Percentiles rank a stretch among this genome's conserved stretches.
These are phyloP conservation scores for Talaromyces sp. DNA, from an alignment of 2,329 filamentous ascomycete species.

Conservation along the genomic window DNA sequence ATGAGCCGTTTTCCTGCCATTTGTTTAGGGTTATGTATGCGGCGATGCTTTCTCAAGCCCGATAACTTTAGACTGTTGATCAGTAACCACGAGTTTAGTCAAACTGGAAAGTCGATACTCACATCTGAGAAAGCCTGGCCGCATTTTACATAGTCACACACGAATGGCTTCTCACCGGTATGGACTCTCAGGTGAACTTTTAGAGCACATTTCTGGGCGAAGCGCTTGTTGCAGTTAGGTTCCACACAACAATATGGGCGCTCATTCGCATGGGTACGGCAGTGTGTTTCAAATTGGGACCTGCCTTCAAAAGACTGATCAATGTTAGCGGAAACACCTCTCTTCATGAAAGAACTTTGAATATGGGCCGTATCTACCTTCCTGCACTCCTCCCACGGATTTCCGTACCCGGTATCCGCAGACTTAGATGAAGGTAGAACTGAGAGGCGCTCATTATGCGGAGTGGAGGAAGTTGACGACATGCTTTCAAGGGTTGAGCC, in stretches of 20 bases:
- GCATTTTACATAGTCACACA: slow-evolving; percentile 37
- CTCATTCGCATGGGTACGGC: slow-evolving; percentile 50
- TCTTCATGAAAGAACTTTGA: background rate
- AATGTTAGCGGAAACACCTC: background rate
- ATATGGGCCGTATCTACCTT: slow-evolving; percentile 35
- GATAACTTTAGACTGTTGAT: too few species aligned
- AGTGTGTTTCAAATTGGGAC: slow-evolving; percentile 48
- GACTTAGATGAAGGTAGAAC: background rate
- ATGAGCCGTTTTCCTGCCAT: too few species aligned
- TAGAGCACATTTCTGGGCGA: slow-evolving; percentile 48
- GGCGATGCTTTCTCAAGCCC: too few species aligned
- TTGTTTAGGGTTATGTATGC: too few species aligned
- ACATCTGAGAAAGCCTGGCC: slow-evolving; percentile 47
- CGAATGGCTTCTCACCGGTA: slow-evolving; percentile 46
- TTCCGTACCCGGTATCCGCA: background rate
- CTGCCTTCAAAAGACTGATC: slow-evolving; percentile 49
- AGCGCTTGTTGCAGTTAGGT: slow-evolving; percentile 47
- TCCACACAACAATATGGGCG: slow-evolving; percentile 48
- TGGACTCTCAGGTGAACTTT: slow-evolving; percentile 46
- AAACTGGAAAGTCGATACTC: too few species aligned
- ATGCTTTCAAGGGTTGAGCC: background rate
- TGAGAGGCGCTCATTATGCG: background rate
- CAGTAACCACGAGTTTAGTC: too few species aligned
- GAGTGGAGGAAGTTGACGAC: too few species aligned
- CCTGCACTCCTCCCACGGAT: slow-evolving; percentile 43